Evolutionary conservation across 495 filamentous ascomycete genomes (phyloP).

Genomic region (Neurospora sp.): DNA sequence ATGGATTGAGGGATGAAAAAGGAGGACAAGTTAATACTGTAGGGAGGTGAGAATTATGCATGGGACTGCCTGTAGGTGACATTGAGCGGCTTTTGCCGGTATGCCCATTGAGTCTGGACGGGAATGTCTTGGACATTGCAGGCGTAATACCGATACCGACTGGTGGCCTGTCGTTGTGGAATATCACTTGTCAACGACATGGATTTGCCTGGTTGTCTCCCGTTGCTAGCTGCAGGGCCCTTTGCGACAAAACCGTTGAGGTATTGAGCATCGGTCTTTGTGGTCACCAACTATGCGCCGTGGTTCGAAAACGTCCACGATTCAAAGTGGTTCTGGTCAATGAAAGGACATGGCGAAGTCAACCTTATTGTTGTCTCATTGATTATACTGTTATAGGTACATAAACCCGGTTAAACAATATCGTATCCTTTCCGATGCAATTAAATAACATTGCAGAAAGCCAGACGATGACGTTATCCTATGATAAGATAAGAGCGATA

Average conservation of each 20-base stretch:
- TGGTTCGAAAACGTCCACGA: not conserved
- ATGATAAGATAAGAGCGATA: constrained; percentile 4
- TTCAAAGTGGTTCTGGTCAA: not conserved
- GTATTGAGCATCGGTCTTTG: not conserved
- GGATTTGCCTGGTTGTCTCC: not conserved
- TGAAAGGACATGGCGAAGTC: not conserved
- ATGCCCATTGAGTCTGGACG: not conserved
- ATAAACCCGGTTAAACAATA: not conserved
- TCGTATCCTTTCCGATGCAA: not conserved
- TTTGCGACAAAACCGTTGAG: not conserved
- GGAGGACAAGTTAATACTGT: not conserved
- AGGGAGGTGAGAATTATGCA: not conserved
- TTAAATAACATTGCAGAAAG: not conserved
- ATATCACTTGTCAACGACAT: not conserved
- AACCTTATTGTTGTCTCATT: not conserved
- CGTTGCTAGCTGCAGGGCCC: not conserved
- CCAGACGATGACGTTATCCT: not conserved
- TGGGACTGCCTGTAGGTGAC: not conserved
- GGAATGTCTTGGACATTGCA: not conserved
- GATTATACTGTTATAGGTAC: not conserved
- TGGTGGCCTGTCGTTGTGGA: not conserved
- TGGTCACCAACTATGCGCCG: not conserved
- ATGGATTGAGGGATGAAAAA: constrained; percentile 26
- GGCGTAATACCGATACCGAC: not conserved
- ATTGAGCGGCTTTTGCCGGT: not conserved